A percentile compares a stretch with the other conserved stretches of the same genome.
phyloP scores from a whole-genome alignment of 768 basidiomycete species.

The Rhodotorula babjevae region DNA sequence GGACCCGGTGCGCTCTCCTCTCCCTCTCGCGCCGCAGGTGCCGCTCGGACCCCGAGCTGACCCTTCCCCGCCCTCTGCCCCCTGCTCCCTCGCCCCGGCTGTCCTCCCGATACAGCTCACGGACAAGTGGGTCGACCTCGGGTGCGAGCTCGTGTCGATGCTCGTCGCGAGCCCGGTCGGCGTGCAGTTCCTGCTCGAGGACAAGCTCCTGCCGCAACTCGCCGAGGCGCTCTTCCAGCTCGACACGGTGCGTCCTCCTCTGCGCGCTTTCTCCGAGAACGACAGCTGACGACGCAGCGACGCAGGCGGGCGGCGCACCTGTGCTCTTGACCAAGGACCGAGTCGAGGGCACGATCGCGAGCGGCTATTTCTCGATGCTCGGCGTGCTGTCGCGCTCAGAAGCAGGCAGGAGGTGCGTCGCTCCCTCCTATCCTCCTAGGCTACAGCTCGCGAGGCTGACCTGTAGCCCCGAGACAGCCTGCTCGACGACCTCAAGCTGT shows the following conservation, averaged over 20 bases:
- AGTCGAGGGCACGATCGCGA: conserved; percentile 74
- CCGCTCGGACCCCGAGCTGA: too few species aligned
- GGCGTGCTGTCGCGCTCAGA: conserved; percentile 80
- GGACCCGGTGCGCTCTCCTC: conserved; percentile 54
- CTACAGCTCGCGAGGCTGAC: background rate
- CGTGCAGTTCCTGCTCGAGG: conserved; percentile 74
- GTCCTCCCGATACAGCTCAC: conserved; percentile 55
- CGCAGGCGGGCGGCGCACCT: conserved; percentile 35
- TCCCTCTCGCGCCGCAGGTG: background rate
- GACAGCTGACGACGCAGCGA: conserved; percentile 17
- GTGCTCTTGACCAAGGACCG: conserved; percentile 69
- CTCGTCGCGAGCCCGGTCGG: conserved; percentile 80
- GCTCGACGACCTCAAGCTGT: conserved; percentile 83
- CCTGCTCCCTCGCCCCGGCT: too few species aligned
- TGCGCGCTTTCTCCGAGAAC: background rate
- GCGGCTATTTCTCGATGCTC: conserved; percentile 92
- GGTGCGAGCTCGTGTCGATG: conserved; percentile 73
- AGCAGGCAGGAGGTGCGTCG: conserved; percentile 78
- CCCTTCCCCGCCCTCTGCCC: too few species aligned
- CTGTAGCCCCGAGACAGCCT: conserved; percentile 53
- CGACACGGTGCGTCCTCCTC: conserved; percentile 64
- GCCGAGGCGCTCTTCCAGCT: conserved; percentile 82
- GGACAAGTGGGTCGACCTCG: conserved; percentile 77
- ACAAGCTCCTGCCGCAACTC: conserved; percentile 76
- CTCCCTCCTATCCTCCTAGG: background rate